A percentile compares a stretch with the other conserved stretches of the same genome.
These are phyloP conservation scores for Aquilaria agallochum DNA, from an alignment of 441 rosid genomes.

Conservation along the genomic window DNA sequence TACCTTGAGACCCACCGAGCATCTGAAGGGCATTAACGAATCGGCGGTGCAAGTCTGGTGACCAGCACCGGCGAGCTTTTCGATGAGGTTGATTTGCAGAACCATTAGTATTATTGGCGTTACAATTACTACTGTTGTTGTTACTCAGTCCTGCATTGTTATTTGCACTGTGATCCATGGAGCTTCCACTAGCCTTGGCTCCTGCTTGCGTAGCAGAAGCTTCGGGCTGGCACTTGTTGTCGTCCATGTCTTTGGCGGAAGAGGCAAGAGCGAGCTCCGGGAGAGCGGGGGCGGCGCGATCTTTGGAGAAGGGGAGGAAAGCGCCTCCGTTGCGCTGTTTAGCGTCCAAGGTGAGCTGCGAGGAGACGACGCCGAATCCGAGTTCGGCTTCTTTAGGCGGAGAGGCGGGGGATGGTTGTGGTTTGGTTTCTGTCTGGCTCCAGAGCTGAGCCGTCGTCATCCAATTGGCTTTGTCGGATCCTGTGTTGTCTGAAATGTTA, in stretches of 20 bases:
- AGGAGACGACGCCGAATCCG: constrained; percentile 41
- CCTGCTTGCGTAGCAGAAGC: constrained; percentile 25
- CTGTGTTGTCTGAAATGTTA: constrained; percentile 31
- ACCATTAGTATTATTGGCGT: constrained; percentile 20
- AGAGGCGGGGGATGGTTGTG: constrained; percentile 24
- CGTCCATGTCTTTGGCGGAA: constrained; percentile 40
- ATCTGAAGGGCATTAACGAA: constrained; percentile 93
- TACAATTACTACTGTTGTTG: constrained; percentile 34
- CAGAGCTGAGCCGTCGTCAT: constrained; percentile 95
- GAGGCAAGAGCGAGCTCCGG: constrained; percentile 66
- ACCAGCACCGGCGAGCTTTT: constrained; percentile 97
- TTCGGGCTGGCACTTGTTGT: constrained; percentile 25
- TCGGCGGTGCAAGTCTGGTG: constrained; percentile 94
- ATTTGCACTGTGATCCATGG: constrained; percentile 21
- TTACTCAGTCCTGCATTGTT: constrained; percentile 20
- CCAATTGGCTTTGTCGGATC: constrained; percentile 71
- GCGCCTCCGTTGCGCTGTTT: constrained; percentile 86
- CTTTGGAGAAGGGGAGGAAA: constrained; percentile 87
- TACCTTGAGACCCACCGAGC: constrained; percentile 99
- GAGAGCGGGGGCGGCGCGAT: constrained; percentile 36
- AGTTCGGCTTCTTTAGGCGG: constrained; percentile 43
- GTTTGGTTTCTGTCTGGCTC: constrained; percentile 66
- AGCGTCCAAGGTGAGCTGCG: constrained; percentile 50
- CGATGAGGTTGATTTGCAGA: constrained; percentile 53
- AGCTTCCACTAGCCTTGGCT: constrained; percentile 22